Percentiles rank a stretch among this genome's conserved stretches.
These are phyloP conservation scores for Yamadazyma phyllophila DNA, from an alignment of 805 yeast species.

Conservation along the genomic window DNA sequence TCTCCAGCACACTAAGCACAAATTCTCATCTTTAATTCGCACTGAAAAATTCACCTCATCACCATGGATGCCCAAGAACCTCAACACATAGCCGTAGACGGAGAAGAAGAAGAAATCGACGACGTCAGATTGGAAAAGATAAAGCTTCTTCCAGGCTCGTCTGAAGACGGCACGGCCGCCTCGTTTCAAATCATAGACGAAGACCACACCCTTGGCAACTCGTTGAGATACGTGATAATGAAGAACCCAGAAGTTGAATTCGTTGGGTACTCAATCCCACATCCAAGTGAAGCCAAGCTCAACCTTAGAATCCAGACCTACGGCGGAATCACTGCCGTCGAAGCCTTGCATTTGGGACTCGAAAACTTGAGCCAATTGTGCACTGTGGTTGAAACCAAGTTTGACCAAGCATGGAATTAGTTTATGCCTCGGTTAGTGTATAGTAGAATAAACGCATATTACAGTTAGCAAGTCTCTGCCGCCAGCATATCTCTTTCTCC, in stretches of 20 bases:
- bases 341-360: constrained; percentile 89
- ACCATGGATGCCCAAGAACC: not conserved
- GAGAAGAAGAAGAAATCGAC: constrained; percentile 45
- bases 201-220: constrained; percentile 95
- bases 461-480: no score
- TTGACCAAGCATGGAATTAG: constrained; percentile 43
- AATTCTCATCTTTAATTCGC: no score
- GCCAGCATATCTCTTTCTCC: no score
- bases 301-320: constrained; percentile 94
- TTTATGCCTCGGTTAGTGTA: not conserved
- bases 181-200: constrained; percentile 91
- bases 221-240: constrained; percentile 91
- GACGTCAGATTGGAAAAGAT: constrained; percentile 46
- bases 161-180: constrained; percentile 92
- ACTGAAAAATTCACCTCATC: constrained; percentile 5
- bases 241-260: constrained; percentile 97
- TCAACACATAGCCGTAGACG: not conserved
- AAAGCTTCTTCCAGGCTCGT: constrained; percentile 74
- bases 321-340: constrained; percentile 80
- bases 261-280: constrained; percentile 98
- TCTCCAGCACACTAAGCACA: no score
- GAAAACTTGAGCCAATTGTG: constrained; percentile 83
- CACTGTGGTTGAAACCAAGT: constrained; percentile 75
- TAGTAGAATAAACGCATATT: constrained; percentile 1
- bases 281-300: constrained; percentile 89